phyloP scores from a whole-genome alignment of 176 grass and related monocot genomes.

The Aegilops tauschii region DNA sequence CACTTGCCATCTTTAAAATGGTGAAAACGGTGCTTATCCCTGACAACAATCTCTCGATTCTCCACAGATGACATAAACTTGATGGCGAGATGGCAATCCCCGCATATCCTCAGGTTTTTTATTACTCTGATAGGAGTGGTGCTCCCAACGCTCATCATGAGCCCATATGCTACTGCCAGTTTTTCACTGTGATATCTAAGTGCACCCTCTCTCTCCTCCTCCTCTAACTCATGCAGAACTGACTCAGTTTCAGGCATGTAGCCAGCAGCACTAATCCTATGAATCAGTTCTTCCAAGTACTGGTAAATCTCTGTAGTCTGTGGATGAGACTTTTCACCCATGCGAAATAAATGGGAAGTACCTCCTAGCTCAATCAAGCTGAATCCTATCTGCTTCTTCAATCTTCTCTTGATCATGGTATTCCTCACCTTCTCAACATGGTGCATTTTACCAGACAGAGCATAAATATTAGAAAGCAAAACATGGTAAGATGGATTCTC shows the following conservation, averaged over 20 bases:
- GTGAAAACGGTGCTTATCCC: conserved; percentile 65
- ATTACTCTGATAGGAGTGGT: conserved; percentile 51
- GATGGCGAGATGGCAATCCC: conserved; percentile 67
- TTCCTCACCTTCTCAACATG: conserved; percentile 67
- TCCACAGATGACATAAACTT: conserved; percentile 60
- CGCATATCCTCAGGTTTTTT: conserved; percentile 64
- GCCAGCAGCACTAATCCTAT: conserved; percentile 48
- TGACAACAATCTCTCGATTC: conserved; percentile 57
- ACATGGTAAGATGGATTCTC: conserved; percentile 69
- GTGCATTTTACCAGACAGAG: conserved; percentile 65
- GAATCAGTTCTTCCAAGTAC: conserved; percentile 54
- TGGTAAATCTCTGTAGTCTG: conserved; percentile 52
- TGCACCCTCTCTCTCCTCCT: conserved; percentile 66
- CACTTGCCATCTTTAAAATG: conserved; percentile 62
- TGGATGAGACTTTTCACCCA: conserved; percentile 63
- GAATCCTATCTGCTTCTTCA: conserved; percentile 73
- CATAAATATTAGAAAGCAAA: conserved; percentile 81
- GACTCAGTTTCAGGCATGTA: conserved; percentile 58
- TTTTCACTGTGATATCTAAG: conserved; percentile 70
- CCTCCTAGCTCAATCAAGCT: conserved; percentile 72
- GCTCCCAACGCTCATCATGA: conserved; percentile 38
- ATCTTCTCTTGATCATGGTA: conserved; percentile 53
- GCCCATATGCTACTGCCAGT: conserved; percentile 57
- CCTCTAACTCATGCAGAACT: conserved; percentile 68
- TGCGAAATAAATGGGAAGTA: conserved; percentile 57